Evolutionary conservation across 805 yeast genomes (phyloP).

Genomic region (Priceomyces carsonii): DNA sequence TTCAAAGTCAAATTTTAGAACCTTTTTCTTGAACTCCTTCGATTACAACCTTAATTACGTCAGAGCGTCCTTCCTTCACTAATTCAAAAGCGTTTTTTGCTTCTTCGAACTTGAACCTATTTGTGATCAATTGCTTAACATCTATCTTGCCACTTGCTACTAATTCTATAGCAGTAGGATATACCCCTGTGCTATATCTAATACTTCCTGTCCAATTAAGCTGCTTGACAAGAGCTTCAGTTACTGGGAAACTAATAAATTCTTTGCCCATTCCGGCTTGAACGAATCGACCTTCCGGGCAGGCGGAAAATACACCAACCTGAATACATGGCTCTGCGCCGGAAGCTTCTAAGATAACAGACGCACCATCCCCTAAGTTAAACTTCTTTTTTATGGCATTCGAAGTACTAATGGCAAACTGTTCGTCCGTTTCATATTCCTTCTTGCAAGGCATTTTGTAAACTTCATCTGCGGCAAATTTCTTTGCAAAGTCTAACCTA

Average conservation of each 20-base stretch:
- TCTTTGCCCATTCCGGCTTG: slow-evolving; percentile 22
- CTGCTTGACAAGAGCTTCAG: slow-evolving; percentile 18
- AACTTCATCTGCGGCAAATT: slow-evolving; percentile 11
- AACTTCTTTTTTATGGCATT: slow-evolving; percentile 21
- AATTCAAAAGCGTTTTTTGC: slow-evolving; percentile 19
- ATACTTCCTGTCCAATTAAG: slow-evolving; percentile 17
- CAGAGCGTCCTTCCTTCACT: slow-evolving; percentile 14
- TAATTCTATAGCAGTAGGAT: slow-evolving; percentile 20
- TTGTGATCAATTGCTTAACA: slow-evolving; percentile 18
- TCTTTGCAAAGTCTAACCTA: slow-evolving; percentile 20
- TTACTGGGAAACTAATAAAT: slow-evolving; percentile 17
- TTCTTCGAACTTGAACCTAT: slow-evolving; percentile 19
- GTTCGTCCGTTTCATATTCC: slow-evolving; percentile 12
- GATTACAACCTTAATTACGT: slow-evolving; percentile 15
- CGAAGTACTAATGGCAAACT: slow-evolving; percentile 8
- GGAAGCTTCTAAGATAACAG: slow-evolving; percentile 23
- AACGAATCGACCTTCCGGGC: slow-evolving; percentile 16
- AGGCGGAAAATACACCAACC: slow-evolving; percentile 12
- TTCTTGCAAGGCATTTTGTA: slow-evolving; percentile 15
- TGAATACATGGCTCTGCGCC: slow-evolving; percentile 22
- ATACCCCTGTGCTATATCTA: slow-evolving; percentile 17
- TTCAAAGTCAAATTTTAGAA: neutral
- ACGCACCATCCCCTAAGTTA: slow-evolving; percentile 19
- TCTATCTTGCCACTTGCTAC: slow-evolving; percentile 14
- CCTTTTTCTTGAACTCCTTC: slow-evolving; percentile 10